phyloP scores from a whole-genome alignment of 2,329 filamentous ascomycete species.

The Escovopsis sp. region DNA sequence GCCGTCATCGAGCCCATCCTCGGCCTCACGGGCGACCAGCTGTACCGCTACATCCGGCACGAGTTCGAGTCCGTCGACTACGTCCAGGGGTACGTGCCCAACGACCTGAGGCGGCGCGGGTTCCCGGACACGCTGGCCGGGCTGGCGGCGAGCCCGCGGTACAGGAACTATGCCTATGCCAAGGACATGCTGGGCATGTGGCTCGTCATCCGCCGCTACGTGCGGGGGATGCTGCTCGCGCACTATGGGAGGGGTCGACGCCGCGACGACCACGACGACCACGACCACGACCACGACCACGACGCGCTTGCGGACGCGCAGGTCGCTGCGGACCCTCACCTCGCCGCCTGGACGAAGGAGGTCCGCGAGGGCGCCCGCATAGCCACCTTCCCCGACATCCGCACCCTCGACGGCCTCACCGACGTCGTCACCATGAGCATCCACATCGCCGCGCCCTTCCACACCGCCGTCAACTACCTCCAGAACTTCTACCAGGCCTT shows the following conservation, averaged over 20 bases:
- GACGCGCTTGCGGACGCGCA: conserved; percentile 15
- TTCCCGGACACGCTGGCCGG: conserved; percentile 21
- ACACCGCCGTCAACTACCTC: conserved; percentile 35
- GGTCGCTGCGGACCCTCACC: conserved; percentile 8
- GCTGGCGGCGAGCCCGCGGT: conserved; percentile 18
- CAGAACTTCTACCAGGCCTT: conserved; percentile 35
- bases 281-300: conserved; percentile 1
- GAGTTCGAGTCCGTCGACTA: conserved; percentile 30
- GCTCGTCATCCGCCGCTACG: conserved; percentile 26
- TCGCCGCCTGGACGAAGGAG: conserved; percentile 26
- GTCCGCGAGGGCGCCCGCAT: conserved; percentile 24
- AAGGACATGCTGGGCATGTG: conserved; percentile 30
- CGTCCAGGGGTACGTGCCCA: conserved; percentile 27
- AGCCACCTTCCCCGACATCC: conserved; percentile 26
- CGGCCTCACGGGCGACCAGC: conserved; percentile 22
- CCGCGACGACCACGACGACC: no score
- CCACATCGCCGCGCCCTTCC: conserved; percentile 33
- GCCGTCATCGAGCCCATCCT: conserved; percentile 26
- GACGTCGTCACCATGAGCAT: conserved; percentile 36
- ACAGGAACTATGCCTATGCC: conserved; percentile 33
- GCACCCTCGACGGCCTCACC: conserved; percentile 23
- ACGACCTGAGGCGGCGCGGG: conserved; percentile 26
- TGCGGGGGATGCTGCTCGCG: conserved; percentile 21
- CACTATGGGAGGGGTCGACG: no score
- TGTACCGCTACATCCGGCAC: conserved; percentile 21